Conservation (phyloP, 2,329 filamentous ascomycete species). For the Ophiosphaerella herpotricha region DNA sequence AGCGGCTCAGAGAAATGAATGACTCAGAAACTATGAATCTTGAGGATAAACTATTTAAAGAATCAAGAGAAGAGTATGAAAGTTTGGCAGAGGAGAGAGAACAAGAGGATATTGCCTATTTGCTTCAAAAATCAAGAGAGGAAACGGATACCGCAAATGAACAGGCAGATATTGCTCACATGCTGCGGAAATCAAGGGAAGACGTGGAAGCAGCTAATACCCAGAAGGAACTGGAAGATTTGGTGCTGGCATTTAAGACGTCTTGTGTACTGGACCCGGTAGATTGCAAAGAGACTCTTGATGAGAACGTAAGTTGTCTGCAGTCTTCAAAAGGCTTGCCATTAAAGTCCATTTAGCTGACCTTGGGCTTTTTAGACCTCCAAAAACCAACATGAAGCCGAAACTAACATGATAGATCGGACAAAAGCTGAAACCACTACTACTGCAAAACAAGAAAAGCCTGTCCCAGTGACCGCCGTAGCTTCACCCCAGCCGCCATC, state of each 20-base stretch:
- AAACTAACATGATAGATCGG: not conserved
- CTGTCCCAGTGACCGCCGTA: not conserved
- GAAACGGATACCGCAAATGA: constrained; percentile 8
- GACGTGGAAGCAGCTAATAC: constrained; percentile 3
- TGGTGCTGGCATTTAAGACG: constrained; percentile 9
- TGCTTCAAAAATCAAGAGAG: not conserved
- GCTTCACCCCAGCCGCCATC: constrained; percentile 6
- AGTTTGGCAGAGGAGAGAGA: constrained; percentile 14
- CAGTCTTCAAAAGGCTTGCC: not conserved
- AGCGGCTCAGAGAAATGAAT: constrained; percentile 4
- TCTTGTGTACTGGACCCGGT: not conserved
- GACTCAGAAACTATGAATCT: constrained; percentile 16
- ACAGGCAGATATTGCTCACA: constrained; percentile 11
- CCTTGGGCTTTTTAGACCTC: constrained; percentile 1
- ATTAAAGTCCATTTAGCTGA: not conserved
- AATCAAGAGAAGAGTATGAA: constrained; percentile 3
- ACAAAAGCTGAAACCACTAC: not conserved
- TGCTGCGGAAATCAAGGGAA: constrained; percentile 12
- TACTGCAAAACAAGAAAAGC: not conserved
- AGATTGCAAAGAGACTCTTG: constrained; percentile 1
- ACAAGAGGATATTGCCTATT: constrained; percentile 4
- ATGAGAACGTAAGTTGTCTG: constrained; percentile 8
- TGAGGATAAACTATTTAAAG: constrained; percentile 6
- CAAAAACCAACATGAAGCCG: constrained; percentile 3
- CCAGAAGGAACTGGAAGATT: constrained; percentile 12